Evolutionary conservation across 31 red algal genomes (phyloP), one percentile per base, ranked within the genome.

Genomic region (Asparagopsis taxiformis): DNA sequence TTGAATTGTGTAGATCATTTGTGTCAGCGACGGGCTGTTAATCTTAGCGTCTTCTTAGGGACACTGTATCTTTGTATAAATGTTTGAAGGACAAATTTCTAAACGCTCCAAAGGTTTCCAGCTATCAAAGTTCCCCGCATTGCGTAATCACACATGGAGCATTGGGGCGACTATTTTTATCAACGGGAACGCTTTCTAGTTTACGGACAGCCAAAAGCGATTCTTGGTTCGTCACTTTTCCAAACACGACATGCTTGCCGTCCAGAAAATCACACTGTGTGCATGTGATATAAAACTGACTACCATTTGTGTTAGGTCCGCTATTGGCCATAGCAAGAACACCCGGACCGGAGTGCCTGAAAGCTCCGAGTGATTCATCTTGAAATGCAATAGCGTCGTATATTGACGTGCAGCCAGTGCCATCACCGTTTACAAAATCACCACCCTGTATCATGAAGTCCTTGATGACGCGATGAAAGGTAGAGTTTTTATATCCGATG

Each of bases 211-310:
- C 80, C 43, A 63, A 24, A 35, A 96, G 59, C 31, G 83, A 82
- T 39, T 81, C 70, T 51, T 87, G 77, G 35, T 85, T 83, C 3
- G 74, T 62, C 9, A 97, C 87, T 54, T 84, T 72, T 0, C 93
- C 93, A 67, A 97, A 97, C 52, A 97, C 88, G 19, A 88, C 84
- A 64, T 97, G 88, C 48, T 90, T 90, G 25, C 89, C 89, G 72
- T 97, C 82, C 55, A 97, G 33, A 58, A 80, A 80, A 20, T 55
- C 51, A 13, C 75, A 72, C 65, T 75, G 19, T 33, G 44, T 79
- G 65, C 82, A 93, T 0, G 90, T 98, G 59, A 98, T 89, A 33
- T 90, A 94, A 68, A 99, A 99, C 75, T 99, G 96, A 43, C 46
- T 70, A 31, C 86, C 91, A 53, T 99, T 94, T 31, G 96, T 99